phyloP scores from a whole-genome alignment of 78 protist genomes.

The Isochrysis galbana region DNA sequence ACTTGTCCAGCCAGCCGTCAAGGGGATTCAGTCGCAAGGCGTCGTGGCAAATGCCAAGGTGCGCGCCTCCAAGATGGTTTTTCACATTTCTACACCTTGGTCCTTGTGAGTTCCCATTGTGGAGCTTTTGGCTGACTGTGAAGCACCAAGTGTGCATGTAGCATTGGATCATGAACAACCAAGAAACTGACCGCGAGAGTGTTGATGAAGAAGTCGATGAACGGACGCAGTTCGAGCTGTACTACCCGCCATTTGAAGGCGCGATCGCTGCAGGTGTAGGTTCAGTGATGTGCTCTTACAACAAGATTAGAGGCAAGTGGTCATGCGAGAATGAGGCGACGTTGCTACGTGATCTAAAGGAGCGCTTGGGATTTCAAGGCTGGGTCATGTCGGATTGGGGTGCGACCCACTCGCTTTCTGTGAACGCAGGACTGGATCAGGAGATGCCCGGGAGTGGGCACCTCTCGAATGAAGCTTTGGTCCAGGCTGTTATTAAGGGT shows the following conservation, averaged over 20 bases:
- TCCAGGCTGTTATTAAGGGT: neutral
- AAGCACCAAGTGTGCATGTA: neutral
- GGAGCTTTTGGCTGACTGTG: neutral
- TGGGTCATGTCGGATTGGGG: conserved; percentile 43
- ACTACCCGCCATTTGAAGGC: conserved; percentile 37
- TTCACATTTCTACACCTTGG: neutral
- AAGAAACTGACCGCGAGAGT: neutral
- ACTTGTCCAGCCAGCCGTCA: neutral
- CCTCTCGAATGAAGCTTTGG: neutral
- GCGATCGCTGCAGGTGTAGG: conserved; percentile 26
- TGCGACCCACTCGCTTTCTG: conserved; percentile 2
- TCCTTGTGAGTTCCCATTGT: neutral
- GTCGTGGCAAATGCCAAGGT: conserved; percentile 28
- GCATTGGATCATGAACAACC: conserved; percentile 19
- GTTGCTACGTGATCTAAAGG: conserved; percentile 3
- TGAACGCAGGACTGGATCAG: neutral
- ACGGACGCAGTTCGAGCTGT: conserved; percentile 41
- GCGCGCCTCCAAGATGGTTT: neutral
- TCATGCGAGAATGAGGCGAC: conserved; percentile 15
- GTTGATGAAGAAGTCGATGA: neutral
- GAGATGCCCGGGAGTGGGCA: neutral
- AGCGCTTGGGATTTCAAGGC: conserved; percentile 16
- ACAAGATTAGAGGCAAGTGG: neutral
- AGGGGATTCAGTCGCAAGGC: conserved; percentile 18
- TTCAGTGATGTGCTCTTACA: conserved; percentile 18